Base-by-base conservation (phyloP, 768 basidiomycete genomes). In the Terana coerulea region DNA sequence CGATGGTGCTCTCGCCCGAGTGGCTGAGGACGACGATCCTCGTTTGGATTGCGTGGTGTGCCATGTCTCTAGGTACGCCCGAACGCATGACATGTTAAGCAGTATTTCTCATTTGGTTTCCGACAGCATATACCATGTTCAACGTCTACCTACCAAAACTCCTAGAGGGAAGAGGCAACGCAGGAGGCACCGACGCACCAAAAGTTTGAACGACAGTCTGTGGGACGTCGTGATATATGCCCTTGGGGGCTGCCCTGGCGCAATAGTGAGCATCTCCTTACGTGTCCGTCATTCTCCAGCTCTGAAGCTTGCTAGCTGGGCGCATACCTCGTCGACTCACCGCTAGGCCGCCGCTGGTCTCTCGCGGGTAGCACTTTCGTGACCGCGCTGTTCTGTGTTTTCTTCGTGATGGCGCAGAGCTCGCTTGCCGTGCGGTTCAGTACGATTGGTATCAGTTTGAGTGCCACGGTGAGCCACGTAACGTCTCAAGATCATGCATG, bases 181-280 rank as follows among this genome's bases (percentile, higher is more conserved):
- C 62, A 2, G 52, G 48, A n/a, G 52, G 56, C 5, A 52, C 61
- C 12, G 51, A 51, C 12, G 56, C 62, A 11, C 63, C 73, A 1
- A 79, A 60, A 73, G 77, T 1, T 64, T 85, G 14, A 76, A 79
- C 58, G 79, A 77, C 50, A 86, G 81, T 37, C 59, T 95, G 31
- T 88, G 88, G 84, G 91, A 94, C 60, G 85, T 92, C n/a, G 81
- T 88, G 28, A 81, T 91, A 29, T 94, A 90, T 58, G 88, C 91
- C 1, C 54, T 92, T 6, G 91, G 88, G 12, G 89, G 91, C 37
- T 89, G 84, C 65, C 90, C 91, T 2, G 91, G 91, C 34, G 83
- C 91, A 7, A 72, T 93, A 45, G 91, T 91, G 59, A 55, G 86
- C 73, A 14, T 26, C 5, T 12, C 24, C 11, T 3, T 40, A 3